phyloP scores from a whole-genome alignment of 352 stramenopile genomes.

The Phytophthora niederhauseri region DNA sequence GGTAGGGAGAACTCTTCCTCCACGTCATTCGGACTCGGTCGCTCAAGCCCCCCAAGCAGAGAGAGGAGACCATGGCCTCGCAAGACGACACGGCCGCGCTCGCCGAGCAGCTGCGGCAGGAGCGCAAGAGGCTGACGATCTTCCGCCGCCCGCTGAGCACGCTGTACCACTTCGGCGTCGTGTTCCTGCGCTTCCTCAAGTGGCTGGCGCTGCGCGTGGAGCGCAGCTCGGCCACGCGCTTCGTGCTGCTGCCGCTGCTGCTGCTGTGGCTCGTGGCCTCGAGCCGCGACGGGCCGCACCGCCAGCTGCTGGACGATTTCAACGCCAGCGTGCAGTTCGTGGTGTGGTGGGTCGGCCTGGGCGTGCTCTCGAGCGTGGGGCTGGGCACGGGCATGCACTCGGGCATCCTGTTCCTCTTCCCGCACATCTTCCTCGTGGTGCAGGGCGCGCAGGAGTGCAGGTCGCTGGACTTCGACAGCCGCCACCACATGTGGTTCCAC shows the following conservation, averaged over 20 bases:
- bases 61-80: constrained; percentile 23
- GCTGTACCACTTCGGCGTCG: constrained; percentile 85
- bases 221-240: constrained; percentile 77
- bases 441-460: constrained; percentile 88
- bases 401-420: constrained; percentile 95
- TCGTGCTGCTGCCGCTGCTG: constrained; percentile 76
- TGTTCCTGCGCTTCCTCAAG: constrained; percentile 73
- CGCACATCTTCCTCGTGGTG: constrained; percentile 95
- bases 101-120: constrained; percentile 64
- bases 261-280: constrained; percentile 72
- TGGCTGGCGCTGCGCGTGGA: constrained; percentile 72
- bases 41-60: not conserved
- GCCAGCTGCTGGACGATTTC: constrained; percentile 80
- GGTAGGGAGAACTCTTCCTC: not conserved
- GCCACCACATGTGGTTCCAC: constrained; percentile 92
- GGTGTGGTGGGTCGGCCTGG: constrained; percentile 94
- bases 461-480: constrained; percentile 89
- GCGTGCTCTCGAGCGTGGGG: constrained; percentile 94
- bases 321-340: constrained; percentile 89
- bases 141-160: constrained; percentile 74
- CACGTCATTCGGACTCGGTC: constrained; percentile 11
- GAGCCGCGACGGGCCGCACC: constrained; percentile 73
- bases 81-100: constrained; percentile 25
- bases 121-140: constrained; percentile 88
- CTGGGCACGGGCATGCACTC: constrained; percentile 95